A percentile compares a stretch with the other conserved stretches of the same genome.
Evolutionary conservation across 768 basidiomycete species (phyloP).

Genomic region (Termitomyces sp.): DNA sequence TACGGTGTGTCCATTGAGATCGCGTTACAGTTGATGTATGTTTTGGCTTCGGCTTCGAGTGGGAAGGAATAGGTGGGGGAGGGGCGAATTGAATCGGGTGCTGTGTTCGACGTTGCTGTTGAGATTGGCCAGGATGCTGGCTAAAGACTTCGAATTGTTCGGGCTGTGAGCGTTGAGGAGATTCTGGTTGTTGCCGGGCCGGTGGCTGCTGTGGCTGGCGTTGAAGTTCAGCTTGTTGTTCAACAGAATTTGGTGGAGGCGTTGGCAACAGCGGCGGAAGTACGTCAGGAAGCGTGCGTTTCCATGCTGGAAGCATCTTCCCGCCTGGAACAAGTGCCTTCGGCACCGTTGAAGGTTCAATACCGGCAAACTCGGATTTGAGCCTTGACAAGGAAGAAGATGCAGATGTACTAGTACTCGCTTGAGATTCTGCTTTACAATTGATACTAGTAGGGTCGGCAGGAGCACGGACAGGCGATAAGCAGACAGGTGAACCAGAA

Average conservation of each 20-base stretch:
- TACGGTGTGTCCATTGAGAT: not conserved
- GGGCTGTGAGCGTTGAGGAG: not conserved
- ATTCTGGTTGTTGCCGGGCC: constrained; percentile 12
- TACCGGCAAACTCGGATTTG: constrained; percentile 8
- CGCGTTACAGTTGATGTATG: not conserved
- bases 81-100: not conserved
- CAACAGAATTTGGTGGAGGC: constrained; percentile 14
- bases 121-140: not conserved
- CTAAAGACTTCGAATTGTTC: not conserved
- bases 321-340: constrained; percentile 11
- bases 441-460: not conserved
- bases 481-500: constrained; percentile 2
- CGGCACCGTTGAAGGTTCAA: not conserved
- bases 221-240: constrained; percentile 8
- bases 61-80: constrained; percentile 13
- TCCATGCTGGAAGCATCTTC: constrained; percentile 39
- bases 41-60: constrained; percentile 8
- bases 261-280: constrained; percentile 21
- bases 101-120: not conserved
- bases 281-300: constrained; percentile 25
- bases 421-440: not conserved
- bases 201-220: constrained; percentile 2
- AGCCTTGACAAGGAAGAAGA: constrained; percentile 8
- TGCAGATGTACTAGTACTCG: not conserved
- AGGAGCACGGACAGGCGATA: constrained; percentile 8